phyloP scores from a whole-genome alignment of 2,329 filamentous ascomycete species.

The Fusarium ramigenum region DNA sequence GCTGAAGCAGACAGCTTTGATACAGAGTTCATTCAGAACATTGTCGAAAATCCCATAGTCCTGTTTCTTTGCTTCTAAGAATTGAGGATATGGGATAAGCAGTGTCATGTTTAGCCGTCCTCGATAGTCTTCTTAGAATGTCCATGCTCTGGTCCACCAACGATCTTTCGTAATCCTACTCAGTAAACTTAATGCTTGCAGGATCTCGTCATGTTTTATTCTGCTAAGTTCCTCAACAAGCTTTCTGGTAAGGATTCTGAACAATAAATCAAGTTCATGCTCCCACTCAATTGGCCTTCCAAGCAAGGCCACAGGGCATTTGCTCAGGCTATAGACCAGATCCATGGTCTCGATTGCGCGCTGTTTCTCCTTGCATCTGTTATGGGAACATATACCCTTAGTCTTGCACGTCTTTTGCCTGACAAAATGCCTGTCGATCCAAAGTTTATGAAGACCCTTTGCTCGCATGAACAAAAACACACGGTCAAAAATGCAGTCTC shows the following conservation, averaged over 20 bases:
- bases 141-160: background rate
- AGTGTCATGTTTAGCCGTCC: background rate
- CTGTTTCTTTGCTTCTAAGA: background rate
- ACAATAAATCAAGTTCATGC: background rate
- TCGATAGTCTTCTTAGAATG: background rate
- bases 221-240: background rate
- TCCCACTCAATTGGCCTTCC: constrained; percentile 1
- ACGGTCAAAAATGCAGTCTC: background rate
- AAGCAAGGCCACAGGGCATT: background rate
- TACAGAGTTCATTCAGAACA: background rate
- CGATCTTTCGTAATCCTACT: background rate
- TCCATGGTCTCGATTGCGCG: background rate
- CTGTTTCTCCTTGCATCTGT: background rate
- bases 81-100: background rate
- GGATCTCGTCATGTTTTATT: background rate
- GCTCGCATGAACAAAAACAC: background rate
- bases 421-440: constrained; percentile 1
- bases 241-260: background rate
- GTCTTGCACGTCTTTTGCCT: background rate
- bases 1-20: background rate
- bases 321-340: background rate
- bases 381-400: background rate
- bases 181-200: background rate
- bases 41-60: background rate
- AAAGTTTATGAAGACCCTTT: background rate